Evolutionary conservation across 2,329 filamentous ascomycete species (phyloP), one percentile per base, ranked within the genome.

Genomic region (Alternaria arborescens): DNA sequence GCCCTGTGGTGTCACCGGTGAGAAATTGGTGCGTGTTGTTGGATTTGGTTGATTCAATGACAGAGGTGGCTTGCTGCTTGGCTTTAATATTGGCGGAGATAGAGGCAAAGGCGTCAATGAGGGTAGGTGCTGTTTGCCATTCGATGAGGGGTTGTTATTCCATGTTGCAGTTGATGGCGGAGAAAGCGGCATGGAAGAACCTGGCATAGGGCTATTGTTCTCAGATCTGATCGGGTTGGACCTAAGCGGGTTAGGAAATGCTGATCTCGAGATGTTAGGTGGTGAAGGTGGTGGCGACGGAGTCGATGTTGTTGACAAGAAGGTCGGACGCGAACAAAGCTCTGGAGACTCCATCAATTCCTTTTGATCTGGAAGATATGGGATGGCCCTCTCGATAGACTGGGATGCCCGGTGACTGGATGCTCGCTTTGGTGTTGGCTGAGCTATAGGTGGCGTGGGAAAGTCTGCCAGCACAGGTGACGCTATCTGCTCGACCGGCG

Each of bases 281-380:
- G 73, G 69, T n/a, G 74, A 75, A 41, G 69, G 61, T 10, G 74
- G 74, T 12, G 75, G 75, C 5, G 74, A 77, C 4, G 75, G 75
- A 5, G 76, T 77, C 3, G 73, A 74, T 34, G 73, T 66, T 26
- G 73, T 68, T 5, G 76, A 77, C 14, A 77, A 68, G 41, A 77
- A 78, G 4, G 74, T 77, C 36, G 74, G 71, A 6, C 74, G 70
- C 30, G 64, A 64, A 14, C 68, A 59, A 5, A 55, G 47, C 8
- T 32, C 67, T 42, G 65, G 62, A 11, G 64, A 62, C 12, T 56
- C 53, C 5, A 61, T 20, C 24, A 32, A n/a, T 38, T 53, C n/a
- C 5, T 46, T 55, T 8, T 61, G 67, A 4, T 69, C 67, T 53
- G 58, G 64, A 24, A 68, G 26, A 47, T 62, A 46, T 8, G 70